These are phyloP conservation scores for Malassezia cuniculi DNA, from an alignment of 1,284 basidiomycete species.

Conservation along the genomic window DNA sequence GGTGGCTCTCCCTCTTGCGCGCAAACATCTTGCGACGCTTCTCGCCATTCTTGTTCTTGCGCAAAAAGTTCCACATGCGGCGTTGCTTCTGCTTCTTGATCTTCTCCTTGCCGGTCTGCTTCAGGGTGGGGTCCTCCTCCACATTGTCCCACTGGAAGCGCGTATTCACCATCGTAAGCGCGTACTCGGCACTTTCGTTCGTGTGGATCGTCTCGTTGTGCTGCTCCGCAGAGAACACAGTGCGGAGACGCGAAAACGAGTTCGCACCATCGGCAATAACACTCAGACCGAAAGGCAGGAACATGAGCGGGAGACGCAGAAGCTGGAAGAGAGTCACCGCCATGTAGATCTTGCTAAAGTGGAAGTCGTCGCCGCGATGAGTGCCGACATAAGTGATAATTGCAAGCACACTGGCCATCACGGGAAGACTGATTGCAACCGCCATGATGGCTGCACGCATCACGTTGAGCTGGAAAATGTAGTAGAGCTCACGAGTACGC, in stretches of 20 bases:
- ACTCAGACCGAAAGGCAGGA: constrained; percentile 46
- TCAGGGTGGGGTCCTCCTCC: constrained; percentile 12
- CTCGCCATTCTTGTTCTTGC: background rate
- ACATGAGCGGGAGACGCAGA: constrained; percentile 61
- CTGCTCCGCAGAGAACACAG: constrained; percentile 55
- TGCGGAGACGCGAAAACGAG: constrained; percentile 33
- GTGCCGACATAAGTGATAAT: constrained; percentile 68
- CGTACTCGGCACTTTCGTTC: constrained; percentile 47
- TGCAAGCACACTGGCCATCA: constrained; percentile 67
- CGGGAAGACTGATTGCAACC: constrained; percentile 59
- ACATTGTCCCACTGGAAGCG: constrained; percentile 30
- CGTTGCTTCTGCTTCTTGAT: constrained; percentile 7
- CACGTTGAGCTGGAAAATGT: constrained; percentile 63
- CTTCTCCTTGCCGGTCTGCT: constrained; percentile 3
- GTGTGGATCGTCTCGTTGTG: constrained; percentile 56
- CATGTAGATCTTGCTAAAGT: constrained; percentile 50
- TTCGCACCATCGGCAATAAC: constrained; percentile 38
- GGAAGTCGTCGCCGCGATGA: constrained; percentile 53
- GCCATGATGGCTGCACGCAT: constrained; percentile 60
- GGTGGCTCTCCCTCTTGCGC: constrained; percentile 15
- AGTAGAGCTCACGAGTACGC: constrained; percentile 62
- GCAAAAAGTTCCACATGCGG: constrained; percentile 8
- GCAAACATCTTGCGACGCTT: constrained; percentile 9
- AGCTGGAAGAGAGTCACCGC: constrained; percentile 47
- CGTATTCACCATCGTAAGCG: constrained; percentile 18